phyloP scores from a whole-genome alignment of 2,329 filamentous ascomycete genomes.

The Scopulariopsis brevicaulis region DNA sequence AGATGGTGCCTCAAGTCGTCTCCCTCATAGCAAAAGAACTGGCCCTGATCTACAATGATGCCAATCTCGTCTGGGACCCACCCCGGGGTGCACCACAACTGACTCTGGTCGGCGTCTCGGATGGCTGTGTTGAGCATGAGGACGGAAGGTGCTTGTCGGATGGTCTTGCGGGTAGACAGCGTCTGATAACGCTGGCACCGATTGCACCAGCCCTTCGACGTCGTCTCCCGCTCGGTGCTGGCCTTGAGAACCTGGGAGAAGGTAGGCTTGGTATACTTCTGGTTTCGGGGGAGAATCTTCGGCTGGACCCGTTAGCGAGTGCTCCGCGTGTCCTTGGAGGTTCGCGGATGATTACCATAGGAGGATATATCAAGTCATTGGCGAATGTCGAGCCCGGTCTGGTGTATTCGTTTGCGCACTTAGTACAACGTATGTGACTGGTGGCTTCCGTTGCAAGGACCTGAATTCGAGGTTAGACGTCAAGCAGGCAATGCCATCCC shows the following conservation, averaged over 20 bases:
- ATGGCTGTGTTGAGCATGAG: slow-evolving; percentile 79
- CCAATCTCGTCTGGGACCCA: slow-evolving; percentile 94
- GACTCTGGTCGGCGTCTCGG: slow-evolving; percentile 58
- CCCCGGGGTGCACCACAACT: slow-evolving; percentile 78
- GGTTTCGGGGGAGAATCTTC: slow-evolving; percentile 22
- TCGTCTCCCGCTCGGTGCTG: slow-evolving; percentile 81
- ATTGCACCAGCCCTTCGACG: slow-evolving; percentile 86
- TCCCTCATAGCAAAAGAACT: slow-evolving; percentile 91
- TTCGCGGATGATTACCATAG: slow-evolving; percentile 24
- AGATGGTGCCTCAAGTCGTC: slow-evolving; percentile 75
- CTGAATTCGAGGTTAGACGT: slow-evolving; percentile 12
- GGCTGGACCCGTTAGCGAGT: slow-evolving; percentile 17
- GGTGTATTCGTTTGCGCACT: slow-evolving; percentile 78
- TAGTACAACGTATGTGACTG: slow-evolving; percentile 69
- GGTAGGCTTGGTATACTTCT: slow-evolving; percentile 42
- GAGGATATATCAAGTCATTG: slow-evolving; percentile 77
- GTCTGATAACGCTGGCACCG: slow-evolving; percentile 86
- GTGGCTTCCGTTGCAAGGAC: slow-evolving; percentile 59
- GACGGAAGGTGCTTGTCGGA: slow-evolving; percentile 74
- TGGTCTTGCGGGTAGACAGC: slow-evolving; percentile 72
- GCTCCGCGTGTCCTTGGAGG: background rate
- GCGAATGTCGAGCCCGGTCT: slow-evolving; percentile 69
- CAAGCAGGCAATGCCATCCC: background rate
- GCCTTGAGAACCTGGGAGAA: slow-evolving; percentile 91
- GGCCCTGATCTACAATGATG: slow-evolving; percentile 79